Evolutionary conservation across 2,329 filamentous ascomycete species (phyloP).

Genomic region (Microcera coccophila): DNA sequence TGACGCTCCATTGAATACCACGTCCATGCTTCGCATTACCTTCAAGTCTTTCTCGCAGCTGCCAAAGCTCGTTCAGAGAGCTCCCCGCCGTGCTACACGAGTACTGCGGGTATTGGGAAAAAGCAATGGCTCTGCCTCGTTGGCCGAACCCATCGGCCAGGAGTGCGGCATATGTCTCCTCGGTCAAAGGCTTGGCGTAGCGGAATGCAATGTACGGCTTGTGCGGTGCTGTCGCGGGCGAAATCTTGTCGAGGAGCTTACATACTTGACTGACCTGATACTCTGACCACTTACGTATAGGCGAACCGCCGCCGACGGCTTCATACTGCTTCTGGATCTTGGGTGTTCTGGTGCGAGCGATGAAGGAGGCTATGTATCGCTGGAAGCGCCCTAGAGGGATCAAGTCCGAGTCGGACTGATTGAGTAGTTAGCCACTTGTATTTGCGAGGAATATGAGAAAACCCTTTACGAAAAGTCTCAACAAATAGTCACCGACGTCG

Average conservation of each 20-base stretch:
- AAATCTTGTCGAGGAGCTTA: slow-evolving; percentile 88
- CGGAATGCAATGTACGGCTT: slow-evolving; percentile 97
- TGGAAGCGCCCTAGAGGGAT: slow-evolving; percentile 94
- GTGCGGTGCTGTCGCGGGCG: slow-evolving; percentile 89
- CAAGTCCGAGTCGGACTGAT: slow-evolving; percentile 81
- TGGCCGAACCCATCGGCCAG: slow-evolving; percentile 87
- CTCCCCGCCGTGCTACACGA: slow-evolving; percentile 96
- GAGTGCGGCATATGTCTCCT: slow-evolving; percentile 83
- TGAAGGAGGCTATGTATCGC: slow-evolving; percentile 82
- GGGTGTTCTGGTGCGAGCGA: slow-evolving; percentile 80
- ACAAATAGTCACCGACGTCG: slow-evolving; percentile 87
- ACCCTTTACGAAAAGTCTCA: slow-evolving; percentile 76
- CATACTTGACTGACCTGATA: slow-evolving; percentile 94
- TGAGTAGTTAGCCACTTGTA: slow-evolving; percentile 3
- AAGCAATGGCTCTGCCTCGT: slow-evolving; percentile 91
- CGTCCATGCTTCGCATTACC: slow-evolving; percentile 53
- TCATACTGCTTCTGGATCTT: slow-evolving; percentile 97
- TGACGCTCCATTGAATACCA: slow-evolving; percentile 94
- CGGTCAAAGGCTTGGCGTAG: slow-evolving; percentile 88
- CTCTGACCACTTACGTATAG: slow-evolving; percentile 97
- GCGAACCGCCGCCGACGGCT: slow-evolving; percentile 93
- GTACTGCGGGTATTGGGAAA: slow-evolving; percentile 98
- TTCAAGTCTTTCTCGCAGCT: slow-evolving; percentile 86
- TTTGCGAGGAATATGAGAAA: background rate
- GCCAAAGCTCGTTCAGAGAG: slow-evolving; percentile 96